phyloP scores from a whole-genome alignment of 805 yeast genomes.

The Candida fluviatilis region DNA sequence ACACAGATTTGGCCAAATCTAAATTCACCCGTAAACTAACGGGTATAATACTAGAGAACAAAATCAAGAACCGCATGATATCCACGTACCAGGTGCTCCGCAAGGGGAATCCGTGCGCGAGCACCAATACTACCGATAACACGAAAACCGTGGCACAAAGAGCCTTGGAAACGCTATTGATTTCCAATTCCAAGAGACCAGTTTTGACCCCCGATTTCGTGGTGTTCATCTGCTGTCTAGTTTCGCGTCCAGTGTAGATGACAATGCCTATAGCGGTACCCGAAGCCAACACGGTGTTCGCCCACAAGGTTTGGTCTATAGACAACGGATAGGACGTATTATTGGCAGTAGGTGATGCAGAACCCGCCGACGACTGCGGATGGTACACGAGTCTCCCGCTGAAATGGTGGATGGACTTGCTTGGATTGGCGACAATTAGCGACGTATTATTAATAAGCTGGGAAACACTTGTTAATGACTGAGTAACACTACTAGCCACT shows the following conservation, averaged over 20 bases:
- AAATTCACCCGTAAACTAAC: conserved; percentile 91
- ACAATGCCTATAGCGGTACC: conserved; percentile 88
- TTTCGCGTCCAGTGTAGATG: conserved; percentile 86
- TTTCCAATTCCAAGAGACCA: conserved; percentile 86
- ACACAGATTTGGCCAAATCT: conserved; percentile 93
- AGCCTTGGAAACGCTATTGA: conserved; percentile 82
- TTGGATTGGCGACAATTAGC: conserved; percentile 75
- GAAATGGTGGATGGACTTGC: conserved; percentile 78
- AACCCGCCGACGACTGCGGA: conserved; percentile 18
- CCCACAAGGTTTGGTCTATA: conserved; percentile 95
- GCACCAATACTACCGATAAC: conserved; percentile 72
- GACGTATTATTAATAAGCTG: conserved; percentile 47
- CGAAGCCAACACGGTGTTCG: conserved; percentile 93
- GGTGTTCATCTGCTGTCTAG: conserved; percentile 94
- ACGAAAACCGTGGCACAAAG: conserved; percentile 82
- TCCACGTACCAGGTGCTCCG: conserved; percentile 79
- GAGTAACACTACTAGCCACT: conserved; percentile 72
- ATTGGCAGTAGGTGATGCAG: conserved; percentile 12
- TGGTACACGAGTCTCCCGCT: conserved; percentile 67
- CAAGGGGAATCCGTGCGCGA: conserved; percentile 66
- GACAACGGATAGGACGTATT: conserved; percentile 60
- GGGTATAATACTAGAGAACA: conserved; percentile 94
- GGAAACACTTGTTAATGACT: conserved; percentile 43
- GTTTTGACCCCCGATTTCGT: conserved; percentile 82
- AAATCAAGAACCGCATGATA: conserved; percentile 81